Evolutionary conservation across 2,329 filamentous ascomycete species (phyloP).

Genomic region (Macrophomina pseudophaseolina): DNA sequence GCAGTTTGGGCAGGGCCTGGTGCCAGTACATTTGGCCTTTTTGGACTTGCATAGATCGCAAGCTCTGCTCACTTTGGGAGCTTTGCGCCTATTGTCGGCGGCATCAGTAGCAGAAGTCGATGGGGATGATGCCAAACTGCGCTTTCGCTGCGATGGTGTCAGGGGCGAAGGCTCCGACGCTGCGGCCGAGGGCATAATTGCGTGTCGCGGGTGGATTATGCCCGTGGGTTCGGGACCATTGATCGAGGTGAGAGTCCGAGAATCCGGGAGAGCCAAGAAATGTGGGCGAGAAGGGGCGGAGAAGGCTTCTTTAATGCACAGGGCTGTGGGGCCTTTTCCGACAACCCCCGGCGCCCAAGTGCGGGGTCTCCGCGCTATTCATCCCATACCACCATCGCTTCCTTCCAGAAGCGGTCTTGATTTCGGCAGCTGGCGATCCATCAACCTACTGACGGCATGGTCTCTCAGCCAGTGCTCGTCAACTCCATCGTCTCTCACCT

Average conservation of each 20-base stretch:
- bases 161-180: not conserved
- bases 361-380: not conserved
- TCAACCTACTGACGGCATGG: no score
- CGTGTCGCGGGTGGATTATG: not conserved
- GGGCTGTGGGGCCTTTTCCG: not conserved
- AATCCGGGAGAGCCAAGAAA: not conserved
- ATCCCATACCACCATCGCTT: not conserved
- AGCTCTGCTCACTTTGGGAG: constrained; percentile 37
- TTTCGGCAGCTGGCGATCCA: no score
- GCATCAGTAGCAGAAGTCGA: not conserved
- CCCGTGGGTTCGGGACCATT: not conserved
- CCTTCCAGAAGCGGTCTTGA: not conserved
- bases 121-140: not conserved
- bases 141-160: not conserved
- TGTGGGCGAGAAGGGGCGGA: not conserved
- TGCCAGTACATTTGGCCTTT: constrained; percentile 39
- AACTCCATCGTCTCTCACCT: no score
- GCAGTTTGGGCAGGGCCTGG: constrained; percentile 37
- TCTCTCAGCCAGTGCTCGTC: no score
- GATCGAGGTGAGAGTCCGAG: not conserved
- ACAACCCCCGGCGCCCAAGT: not conserved
- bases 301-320: not conserved
- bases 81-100: constrained; percentile 15
- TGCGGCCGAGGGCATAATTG: not conserved
- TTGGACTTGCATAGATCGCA: constrained; percentile 40